Conservation (phyloP, 768 basidiomycete genomes). For the Termitomyces sp. region DNA sequence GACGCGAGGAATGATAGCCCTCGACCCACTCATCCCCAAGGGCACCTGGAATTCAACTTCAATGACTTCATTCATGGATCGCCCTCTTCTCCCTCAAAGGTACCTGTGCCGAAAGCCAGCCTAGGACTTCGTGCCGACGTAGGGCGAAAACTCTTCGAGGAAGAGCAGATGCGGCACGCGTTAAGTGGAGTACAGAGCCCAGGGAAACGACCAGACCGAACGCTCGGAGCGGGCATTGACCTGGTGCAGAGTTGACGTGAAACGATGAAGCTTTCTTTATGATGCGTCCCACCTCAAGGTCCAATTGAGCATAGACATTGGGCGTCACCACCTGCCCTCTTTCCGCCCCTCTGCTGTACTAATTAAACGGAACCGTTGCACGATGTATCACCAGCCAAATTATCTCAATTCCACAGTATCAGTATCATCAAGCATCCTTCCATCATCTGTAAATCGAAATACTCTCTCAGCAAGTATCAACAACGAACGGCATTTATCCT, state of each 20-base stretch:
- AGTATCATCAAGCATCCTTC: slow-evolving; percentile 14
- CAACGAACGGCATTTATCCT: slow-evolving; percentile 13
- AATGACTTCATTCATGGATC: slow-evolving; percentile 74
- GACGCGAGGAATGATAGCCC: slow-evolving; percentile 22
- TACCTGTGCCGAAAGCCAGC: slow-evolving; percentile 34
- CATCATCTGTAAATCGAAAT: slow-evolving; percentile 15
- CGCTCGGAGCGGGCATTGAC: slow-evolving; percentile 42
- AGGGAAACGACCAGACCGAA: slow-evolving; percentile 24
- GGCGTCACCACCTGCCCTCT: slow-evolving; percentile 9
- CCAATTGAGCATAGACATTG: slow-evolving; percentile 19
- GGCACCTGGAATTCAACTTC: slow-evolving; percentile 52
- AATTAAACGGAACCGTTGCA: slow-evolving; percentile 34
- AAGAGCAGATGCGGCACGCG: slow-evolving; percentile 53
- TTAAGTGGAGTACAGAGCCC: slow-evolving; percentile 21
- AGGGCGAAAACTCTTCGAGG: slow-evolving; percentile 67
- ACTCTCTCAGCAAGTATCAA: slow-evolving; percentile 15
- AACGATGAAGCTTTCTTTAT: background rate
- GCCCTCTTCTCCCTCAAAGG: slow-evolving; percentile 54
- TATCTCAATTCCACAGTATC: slow-evolving; percentile 13
- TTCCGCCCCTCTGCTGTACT: slow-evolving; percentile 33
- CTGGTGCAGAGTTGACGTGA: slow-evolving; percentile 34
- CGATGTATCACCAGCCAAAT: slow-evolving; percentile 38
- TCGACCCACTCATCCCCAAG: slow-evolving; percentile 32
- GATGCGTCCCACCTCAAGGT: slow-evolving; percentile 5
- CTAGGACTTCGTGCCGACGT: slow-evolving; percentile 58